Evolutionary conservation across 805 yeast species (phyloP).

Genomic region (Barnettozyma salicaria): DNA sequence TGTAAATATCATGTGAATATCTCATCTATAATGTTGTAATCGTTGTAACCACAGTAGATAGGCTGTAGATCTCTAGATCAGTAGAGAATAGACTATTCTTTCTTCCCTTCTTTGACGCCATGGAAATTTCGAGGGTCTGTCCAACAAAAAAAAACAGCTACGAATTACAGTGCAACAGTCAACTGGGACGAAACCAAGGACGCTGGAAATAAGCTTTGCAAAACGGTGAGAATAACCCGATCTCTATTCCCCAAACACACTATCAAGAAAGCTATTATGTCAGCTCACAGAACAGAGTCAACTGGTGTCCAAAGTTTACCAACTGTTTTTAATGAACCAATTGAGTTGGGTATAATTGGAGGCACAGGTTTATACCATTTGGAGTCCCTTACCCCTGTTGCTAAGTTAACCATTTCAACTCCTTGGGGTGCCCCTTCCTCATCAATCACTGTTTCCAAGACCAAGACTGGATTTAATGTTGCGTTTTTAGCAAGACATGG

Average conservation of each 20-base stretch:
- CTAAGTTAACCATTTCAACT: conserved; percentile 72
- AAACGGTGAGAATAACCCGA: conserved; percentile 8
- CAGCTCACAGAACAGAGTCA: conserved; percentile 25
- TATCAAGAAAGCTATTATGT: conserved; percentile 17
- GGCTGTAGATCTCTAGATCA: too few species aligned
- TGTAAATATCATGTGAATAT: not conserved
- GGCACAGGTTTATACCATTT: conserved; percentile 96
- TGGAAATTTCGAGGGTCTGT: too few species aligned
- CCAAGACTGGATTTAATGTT: conserved; percentile 70
- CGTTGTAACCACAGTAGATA: too few species aligned
- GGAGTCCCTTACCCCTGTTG: conserved; percentile 78
- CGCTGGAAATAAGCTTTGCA: not conserved
- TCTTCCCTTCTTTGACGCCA: too few species aligned
- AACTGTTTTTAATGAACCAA: conserved; percentile 53
- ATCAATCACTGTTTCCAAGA: conserved; percentile 84
- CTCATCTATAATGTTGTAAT: too few species aligned
- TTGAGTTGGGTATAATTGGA: conserved; percentile 85
- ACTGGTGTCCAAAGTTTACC: conserved; percentile 33
- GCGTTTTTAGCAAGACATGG: conserved; percentile 98
- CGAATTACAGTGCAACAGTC: too few species aligned
- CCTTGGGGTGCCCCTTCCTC: conserved; percentile 99
- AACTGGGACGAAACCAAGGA: too few species aligned
- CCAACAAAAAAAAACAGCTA: too few species aligned
- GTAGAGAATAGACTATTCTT: too few species aligned
- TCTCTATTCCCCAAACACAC: conserved; percentile 5